These are phyloP conservation scores for Funneliformis geosporum DNA, from an alignment of 192 early-diverging fungal species.

Conservation along the genomic window DNA sequence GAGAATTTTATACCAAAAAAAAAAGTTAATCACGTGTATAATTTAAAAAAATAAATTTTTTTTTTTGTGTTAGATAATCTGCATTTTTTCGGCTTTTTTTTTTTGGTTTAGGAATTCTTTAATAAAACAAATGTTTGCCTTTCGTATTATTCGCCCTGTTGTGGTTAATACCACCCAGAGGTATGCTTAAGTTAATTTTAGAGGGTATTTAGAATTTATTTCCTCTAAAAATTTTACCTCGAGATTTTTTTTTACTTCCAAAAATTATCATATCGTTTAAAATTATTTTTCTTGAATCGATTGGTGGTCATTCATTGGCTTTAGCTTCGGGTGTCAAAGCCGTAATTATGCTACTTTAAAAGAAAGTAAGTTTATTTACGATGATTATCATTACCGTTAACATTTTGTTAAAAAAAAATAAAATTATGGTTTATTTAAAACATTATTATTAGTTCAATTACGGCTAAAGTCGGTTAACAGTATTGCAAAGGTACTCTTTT, in stretches of 20 bases:
- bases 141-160: background rate
- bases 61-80: background rate
- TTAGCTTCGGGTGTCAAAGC: slow-evolving; percentile 66
- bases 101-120: background rate
- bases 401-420: background rate
- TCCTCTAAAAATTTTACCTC: background rate
- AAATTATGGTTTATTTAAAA: background rate
- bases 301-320: background rate
- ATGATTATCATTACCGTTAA: background rate
- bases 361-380: slow-evolving; percentile 68
- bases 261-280: background rate
- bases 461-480: slow-evolving; percentile 96
- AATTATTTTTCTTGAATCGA: background rate
- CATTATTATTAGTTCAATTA: slow-evolving; percentile 69
- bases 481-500: slow-evolving; percentile 78
- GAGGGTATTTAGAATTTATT: background rate
- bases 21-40: slow-evolving; percentile 4
- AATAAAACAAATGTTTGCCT: background rate
- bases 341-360: slow-evolving; percentile 95
- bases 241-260: background rate
- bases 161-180: slow-evolving; percentile 18
- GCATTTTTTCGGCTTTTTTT: background rate
- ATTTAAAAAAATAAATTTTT: background rate
- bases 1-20: background rate
- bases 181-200: background rate